These are phyloP conservation scores for Globisporangium polare DNA, from an alignment of 352 stramenopile species.

Conservation along the genomic window DNA sequence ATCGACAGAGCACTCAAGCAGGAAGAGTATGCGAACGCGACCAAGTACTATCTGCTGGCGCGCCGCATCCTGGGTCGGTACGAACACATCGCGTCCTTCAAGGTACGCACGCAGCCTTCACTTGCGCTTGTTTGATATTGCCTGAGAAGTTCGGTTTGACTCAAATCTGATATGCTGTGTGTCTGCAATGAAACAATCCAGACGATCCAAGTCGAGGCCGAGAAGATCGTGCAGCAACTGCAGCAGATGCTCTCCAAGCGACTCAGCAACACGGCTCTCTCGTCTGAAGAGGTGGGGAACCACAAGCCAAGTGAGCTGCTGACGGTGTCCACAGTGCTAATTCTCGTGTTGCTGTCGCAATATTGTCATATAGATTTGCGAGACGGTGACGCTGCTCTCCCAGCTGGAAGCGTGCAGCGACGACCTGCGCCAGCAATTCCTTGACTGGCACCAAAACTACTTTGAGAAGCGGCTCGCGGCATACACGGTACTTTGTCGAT, in stretches of 20 bases:
- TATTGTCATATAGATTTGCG: constrained; percentile 36
- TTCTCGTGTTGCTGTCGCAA: neutral
- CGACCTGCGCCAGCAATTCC: constrained; percentile 79
- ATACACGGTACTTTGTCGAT: constrained; percentile 37
- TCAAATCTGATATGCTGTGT: neutral
- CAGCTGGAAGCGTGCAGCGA: constrained; percentile 67
- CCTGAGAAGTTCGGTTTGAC: neutral
- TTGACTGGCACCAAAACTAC: constrained; percentile 78
- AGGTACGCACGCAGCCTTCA: constrained; percentile 24
- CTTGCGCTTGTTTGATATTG: neutral
- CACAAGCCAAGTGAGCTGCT: neutral
- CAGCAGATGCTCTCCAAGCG: constrained; percentile 53
- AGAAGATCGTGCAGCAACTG: constrained; percentile 83
- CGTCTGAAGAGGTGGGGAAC: constrained; percentile 44
- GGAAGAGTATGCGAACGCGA: constrained; percentile 84
- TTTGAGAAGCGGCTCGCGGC: constrained; percentile 50
- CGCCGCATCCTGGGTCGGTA: constrained; percentile 84
- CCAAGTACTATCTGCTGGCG: constrained; percentile 85
- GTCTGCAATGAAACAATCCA: constrained; percentile 15
- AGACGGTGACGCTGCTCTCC: constrained; percentile 54
- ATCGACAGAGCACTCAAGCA: constrained; percentile 69
- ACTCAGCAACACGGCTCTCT: constrained; percentile 38
- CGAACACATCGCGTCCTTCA: constrained; percentile 88
- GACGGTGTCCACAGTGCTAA: neutral
- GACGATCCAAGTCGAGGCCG: constrained; percentile 83